phyloP scores from a whole-genome alignment of 148 eudicot genomes.

The Salicornia ramosissima region DNA sequence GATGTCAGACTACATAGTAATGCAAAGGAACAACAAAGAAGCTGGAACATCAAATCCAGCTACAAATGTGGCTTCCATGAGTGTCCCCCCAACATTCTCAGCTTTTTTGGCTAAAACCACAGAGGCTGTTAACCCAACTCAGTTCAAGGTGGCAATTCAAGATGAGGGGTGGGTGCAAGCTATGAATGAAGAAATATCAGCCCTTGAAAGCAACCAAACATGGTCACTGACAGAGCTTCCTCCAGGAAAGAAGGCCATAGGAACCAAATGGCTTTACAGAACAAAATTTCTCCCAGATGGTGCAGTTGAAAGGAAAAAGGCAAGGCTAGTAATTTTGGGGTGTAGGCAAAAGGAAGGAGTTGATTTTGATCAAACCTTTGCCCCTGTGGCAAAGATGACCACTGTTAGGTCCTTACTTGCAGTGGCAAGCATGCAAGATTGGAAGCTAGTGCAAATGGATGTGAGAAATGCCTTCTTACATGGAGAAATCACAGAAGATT shows the following conservation, averaged over 20 bases:
- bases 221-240: not conserved
- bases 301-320: not conserved
- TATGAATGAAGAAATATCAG: not conserved
- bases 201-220: not conserved
- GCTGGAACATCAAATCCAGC: not conserved
- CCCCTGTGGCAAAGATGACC: not conserved
- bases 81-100: not conserved
- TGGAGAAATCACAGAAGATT: no score
- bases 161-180: no score
- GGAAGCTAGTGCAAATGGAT: not conserved
- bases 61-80: not conserved
- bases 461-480: no score
- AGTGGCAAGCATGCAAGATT: not conserved
- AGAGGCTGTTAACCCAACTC: not conserved
- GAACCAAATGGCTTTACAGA: conserved; percentile 13
- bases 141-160: not conserved
- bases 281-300: not conserved
- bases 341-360: not conserved
- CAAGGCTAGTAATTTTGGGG: not conserved
- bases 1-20: not conserved
- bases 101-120: not conserved
- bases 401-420: not conserved
- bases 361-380: conserved; percentile 6
- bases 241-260: not conserved
- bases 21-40: not conserved